These are phyloP conservation scores for Vitis riparia DNA, from an alignment of 164 flowering plant species.

Conservation along the genomic window DNA sequence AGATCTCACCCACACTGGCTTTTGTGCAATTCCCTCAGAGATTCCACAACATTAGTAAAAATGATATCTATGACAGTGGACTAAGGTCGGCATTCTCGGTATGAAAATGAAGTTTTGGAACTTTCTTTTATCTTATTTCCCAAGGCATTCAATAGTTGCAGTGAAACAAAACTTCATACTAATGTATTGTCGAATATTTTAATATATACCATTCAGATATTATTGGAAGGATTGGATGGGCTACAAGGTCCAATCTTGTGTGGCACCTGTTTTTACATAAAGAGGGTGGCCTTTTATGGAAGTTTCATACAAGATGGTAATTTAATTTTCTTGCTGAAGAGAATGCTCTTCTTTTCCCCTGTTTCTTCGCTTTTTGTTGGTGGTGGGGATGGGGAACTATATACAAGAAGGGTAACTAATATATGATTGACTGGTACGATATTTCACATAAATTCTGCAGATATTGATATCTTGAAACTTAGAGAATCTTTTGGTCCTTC, in stretches of 20 bases:
- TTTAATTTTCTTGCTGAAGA: too few species aligned
- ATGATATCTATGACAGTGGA: constrained; percentile 46
- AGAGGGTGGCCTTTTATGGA: constrained; percentile 40
- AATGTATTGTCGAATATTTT: background rate
- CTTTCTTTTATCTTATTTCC: background rate
- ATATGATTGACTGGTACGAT: too few species aligned
- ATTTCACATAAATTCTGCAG: too few species aligned
- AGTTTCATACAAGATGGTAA: background rate
- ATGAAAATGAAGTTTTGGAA: background rate
- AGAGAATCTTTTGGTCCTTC: constrained; percentile 31
- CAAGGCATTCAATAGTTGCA: too few species aligned
- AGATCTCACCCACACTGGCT: constrained; percentile 25
- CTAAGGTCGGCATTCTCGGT: constrained; percentile 26
- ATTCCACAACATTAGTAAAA: constrained; percentile 36
- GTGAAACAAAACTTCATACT: background rate
- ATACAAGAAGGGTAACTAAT: too few species aligned
- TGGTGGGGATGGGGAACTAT: too few species aligned
- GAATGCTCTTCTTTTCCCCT: too few species aligned
- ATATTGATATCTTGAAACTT: background rate
- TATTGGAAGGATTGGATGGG: constrained; percentile 46
- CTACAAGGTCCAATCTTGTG: constrained; percentile 39
- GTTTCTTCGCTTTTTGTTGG: too few species aligned
- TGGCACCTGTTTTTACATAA: constrained; percentile 48
- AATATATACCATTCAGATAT: constrained; percentile 15
- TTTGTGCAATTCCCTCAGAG: constrained; percentile 58